Evolutionary conservation across 352 stramenopile species (phyloP), one percentile per base, ranked within the genome.

Genomic region (Phytophthora litchii): DNA sequence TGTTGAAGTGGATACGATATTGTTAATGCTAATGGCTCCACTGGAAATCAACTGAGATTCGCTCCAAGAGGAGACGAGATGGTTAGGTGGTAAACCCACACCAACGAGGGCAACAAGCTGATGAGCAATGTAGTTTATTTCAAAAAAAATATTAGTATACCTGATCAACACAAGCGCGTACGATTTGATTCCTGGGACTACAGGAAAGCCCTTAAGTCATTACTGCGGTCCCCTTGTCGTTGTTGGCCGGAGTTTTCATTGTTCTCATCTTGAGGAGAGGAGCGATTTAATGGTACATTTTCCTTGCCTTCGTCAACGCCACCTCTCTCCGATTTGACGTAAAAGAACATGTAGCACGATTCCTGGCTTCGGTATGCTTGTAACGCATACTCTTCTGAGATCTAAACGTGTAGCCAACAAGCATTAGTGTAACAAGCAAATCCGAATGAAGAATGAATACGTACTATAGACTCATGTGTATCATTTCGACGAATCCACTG

Each of bases 311-410:
- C 66, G 13, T 56, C 27, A 4, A 16, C 27, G 16, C 35, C 46
- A 13, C 56, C 62, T 19, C 55, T 65, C 13, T 80, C 70, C 4
- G 62, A 60, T 32, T 78, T 76, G 21, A 92, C 80, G 52, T 94
- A 96, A 52, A 96, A 94, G 25, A 94, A 75, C 81, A 96, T 91
- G 54, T 96, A 96, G 54, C 85, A 94, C 13, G 85, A 94, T 52
- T 94, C 83, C 35, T 92, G 85, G 25, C 83, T 91, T 25, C 83
- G 79, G 12, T 75, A 91, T 40, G 85, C 78, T 40, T 80, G 70
- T 23, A 92, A 50, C 7, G 82, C 85, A 51, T 88, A 92, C 13
- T 92, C 83, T 74, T 92, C 78, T 9, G 74, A 81, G 41, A 94
- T 91, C 83, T 93, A 38, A 12, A 32, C 17, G 3, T 4, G n/a